These are phyloP conservation scores for Omphalotus olearius DNA, from an alignment of 1,284 basidiomycete genomes.

Conservation along the genomic window DNA sequence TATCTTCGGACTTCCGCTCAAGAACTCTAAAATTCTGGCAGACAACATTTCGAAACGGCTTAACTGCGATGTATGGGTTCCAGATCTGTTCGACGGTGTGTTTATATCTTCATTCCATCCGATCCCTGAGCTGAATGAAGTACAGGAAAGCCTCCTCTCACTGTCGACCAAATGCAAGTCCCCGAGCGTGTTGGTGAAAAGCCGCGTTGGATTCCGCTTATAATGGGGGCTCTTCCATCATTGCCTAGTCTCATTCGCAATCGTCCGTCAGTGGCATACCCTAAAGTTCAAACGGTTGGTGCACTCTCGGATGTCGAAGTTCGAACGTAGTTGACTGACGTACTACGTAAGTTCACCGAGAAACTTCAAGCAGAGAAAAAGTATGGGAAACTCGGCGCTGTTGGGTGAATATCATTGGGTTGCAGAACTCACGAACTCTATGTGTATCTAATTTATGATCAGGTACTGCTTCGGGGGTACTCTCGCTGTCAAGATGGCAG, in stretches of 20 bases:
- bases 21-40: constrained; percentile 51
- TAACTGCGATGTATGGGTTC: constrained; percentile 50
- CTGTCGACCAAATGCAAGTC: constrained; percentile 30
- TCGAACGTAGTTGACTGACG: not conserved
- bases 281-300: constrained; percentile 28
- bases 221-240: constrained; percentile 25
- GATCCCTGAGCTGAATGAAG: not conserved
- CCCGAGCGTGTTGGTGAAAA: constrained; percentile 39
- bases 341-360: constrained; percentile 38
- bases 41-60: constrained; percentile 44
- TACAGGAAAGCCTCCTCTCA: constrained; percentile 38
- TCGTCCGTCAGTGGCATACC: constrained; percentile 37
- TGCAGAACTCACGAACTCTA: not conserved
- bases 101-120: constrained; percentile 1
- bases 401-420: constrained; percentile 40
- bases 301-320: not conserved
- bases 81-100: constrained; percentile 42
- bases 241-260: constrained; percentile 31
- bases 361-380: constrained; percentile 45
- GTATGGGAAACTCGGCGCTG: constrained; percentile 55
- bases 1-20: constrained; percentile 44
- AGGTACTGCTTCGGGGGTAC: constrained; percentile 64
- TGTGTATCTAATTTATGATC: not conserved
- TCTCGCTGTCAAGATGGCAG: constrained; percentile 36
- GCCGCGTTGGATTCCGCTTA: constrained; percentile 29